phyloP scores from a whole-genome alignment of 768 basidiomycete genomes.

The Coprinellus micaceus region DNA sequence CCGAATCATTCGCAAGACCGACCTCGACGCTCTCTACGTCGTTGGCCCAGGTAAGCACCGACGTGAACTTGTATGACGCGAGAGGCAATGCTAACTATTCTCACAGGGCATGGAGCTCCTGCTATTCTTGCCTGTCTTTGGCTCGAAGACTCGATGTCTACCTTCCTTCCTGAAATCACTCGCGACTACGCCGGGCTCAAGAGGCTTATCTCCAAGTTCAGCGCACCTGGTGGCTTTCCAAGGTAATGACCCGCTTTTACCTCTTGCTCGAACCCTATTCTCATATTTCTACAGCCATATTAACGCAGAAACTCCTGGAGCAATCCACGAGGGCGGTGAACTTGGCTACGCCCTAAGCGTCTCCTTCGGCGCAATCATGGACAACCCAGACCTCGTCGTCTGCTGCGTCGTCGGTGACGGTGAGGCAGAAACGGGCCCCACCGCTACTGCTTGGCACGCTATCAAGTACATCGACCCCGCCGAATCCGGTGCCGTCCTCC shows the following conservation, averaged over 20 bases:
- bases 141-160: conserved; percentile 71
- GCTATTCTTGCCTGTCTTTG: conserved; percentile 82
- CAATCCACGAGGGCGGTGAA: conserved; percentile 90
- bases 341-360: conserved; percentile 86
- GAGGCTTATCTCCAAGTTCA: conserved; percentile 71
- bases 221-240: conserved; percentile 80
- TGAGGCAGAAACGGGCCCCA: conserved; percentile 80
- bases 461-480: conserved; percentile 89
- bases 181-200: conserved; percentile 57
- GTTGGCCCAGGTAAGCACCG: conserved; percentile 72
- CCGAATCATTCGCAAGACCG: conserved; percentile 55
- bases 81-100: background rate
- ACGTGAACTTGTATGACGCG: too few relatives aligned
- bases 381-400: conserved; percentile 81
- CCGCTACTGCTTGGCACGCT: conserved; percentile 79
- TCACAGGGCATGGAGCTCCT: conserved; percentile 76
- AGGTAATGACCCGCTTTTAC: conserved; percentile 36
- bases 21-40: conserved; percentile 66
- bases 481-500: conserved; percentile 88
- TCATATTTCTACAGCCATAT: conserved; percentile 46
- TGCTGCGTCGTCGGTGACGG: conserved; percentile 86
- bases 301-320: conserved; percentile 83
- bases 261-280: background rate
- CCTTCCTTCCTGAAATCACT: conserved; percentile 55
- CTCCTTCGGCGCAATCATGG: conserved; percentile 87